Base-by-base conservation (phyloP, 1,139 yeast genomes). In the Pneumocystis wakefieldiae region DNA sequence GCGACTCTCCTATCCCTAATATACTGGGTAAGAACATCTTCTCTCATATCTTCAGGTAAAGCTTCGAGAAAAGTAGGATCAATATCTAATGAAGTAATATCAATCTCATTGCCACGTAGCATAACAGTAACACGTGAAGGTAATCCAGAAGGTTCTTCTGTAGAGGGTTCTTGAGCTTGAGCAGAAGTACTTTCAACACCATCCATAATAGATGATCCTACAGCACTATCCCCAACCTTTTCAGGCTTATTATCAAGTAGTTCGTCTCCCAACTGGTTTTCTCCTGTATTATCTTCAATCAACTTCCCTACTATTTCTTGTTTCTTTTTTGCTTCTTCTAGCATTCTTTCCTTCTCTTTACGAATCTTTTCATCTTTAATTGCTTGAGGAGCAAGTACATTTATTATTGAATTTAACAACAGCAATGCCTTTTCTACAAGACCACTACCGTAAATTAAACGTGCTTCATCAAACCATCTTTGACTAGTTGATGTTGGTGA, bases 31-130 rank as follows among this genome's bases (percentile, higher is more conserved):
- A 89, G 83, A 0, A 90, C 97, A 70, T 91, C 97, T 68, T 90
- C 95, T 62, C 96, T 78, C 87, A 91, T 87, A 63, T 88, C 95
- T 61, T 87, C 96, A 0, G 97, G 97, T 53, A 91, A 78, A 0
- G 96, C 97, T 69, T 86, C 87, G 67, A 91, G 79, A 71, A 90
- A 91, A 69, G 87, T 94, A 0, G 95, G 95, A 73, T 91, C 97
- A 65, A 91, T 89, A 64, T 89, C 97, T 2, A 96, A 85, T 0
- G 91, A 94, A 63, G 94, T 82, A 59, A 91, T 87, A 72, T 91
- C 95, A 41, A 91, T 91, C 64, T 84, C 85, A 42, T 85, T 76
- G 53, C 87, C 95, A 29, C 91, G 92, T 68, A 91, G 86, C 19
- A 78, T 78, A 7, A 91, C 91, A 76, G 80, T 80, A 0, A 87